Evolutionary conservation across 2,329 filamentous ascomycete species (phyloP).

Genomic region (Colletotrichum gloeosporioides): DNA sequence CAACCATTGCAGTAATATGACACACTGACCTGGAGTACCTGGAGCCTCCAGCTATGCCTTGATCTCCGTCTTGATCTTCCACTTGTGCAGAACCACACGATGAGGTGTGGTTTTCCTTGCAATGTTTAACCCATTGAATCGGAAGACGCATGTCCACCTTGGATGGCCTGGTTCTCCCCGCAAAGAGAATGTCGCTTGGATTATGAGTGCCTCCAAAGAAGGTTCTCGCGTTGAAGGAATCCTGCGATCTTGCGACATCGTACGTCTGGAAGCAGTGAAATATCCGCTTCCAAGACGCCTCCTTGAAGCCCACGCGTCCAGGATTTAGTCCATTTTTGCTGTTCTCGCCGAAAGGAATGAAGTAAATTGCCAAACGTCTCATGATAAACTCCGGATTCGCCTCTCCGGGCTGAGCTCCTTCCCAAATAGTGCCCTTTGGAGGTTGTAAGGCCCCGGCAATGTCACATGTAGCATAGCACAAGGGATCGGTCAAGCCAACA

Average conservation of each 20-base stretch:
- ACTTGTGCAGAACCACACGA: too few relatives aligned
- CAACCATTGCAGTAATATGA: not conserved
- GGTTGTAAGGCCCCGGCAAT: not conserved
- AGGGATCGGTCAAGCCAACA: not conserved
- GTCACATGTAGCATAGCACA: not conserved
- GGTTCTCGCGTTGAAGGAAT: not conserved
- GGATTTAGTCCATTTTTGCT: not conserved
- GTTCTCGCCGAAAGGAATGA: not conserved
- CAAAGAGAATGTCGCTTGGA: not conserved
- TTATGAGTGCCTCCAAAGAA: not conserved
- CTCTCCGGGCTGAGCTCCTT: not conserved
- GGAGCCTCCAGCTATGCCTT: too few relatives aligned
- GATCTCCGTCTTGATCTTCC: too few relatives aligned
- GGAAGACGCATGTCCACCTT: not conserved
- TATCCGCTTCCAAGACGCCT: not conserved
- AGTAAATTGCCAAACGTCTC: not conserved
- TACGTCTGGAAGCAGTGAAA: not conserved
- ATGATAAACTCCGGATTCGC: not conserved
- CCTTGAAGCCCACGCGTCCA: not conserved
- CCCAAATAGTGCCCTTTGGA: not conserved
- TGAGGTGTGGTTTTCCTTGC: not conserved
- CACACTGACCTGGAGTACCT: too few relatives aligned
- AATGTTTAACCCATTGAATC: not conserved
- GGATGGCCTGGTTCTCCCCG: not conserved
- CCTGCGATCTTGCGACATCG: not conserved